phyloP scores from a whole-genome alignment of 2,329 filamentous ascomycete species.

The Hypoxylon sp. region DNA sequence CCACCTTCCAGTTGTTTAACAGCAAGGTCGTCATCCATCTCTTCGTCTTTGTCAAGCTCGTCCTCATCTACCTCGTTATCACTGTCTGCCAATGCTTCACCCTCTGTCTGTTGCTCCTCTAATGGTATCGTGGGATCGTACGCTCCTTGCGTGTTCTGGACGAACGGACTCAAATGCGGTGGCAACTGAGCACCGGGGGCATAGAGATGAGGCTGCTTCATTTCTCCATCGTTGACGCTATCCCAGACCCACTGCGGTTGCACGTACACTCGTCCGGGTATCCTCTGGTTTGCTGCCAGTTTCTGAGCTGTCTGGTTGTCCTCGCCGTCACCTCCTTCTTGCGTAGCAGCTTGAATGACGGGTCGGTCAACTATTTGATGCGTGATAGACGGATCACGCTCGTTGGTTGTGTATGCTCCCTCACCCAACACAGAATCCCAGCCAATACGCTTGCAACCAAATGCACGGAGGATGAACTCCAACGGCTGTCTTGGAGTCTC shows the following conservation, averaged over 20 bases:
- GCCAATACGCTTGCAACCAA: conserved; percentile 94
- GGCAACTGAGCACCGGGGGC: conserved; percentile 89
- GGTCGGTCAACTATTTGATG: conserved; percentile 97
- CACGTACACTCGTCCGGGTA: conserved; percentile 91
- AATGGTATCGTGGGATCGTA: conserved; percentile 91
- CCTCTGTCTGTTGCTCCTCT: conserved; percentile 87
- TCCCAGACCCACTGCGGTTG: conserved; percentile 99
- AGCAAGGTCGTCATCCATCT: conserved; percentile 48
- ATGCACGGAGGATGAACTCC: conserved; percentile 91
- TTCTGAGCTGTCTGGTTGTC: conserved; percentile 71
- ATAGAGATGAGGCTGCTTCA: conserved; percentile 87
- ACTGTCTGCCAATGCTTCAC: conserved; percentile 78
- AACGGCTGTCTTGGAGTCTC: conserved; percentile 90
- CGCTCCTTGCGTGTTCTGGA: conserved; percentile 83
- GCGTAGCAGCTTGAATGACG: conserved; percentile 67
- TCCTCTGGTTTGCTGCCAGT: conserved; percentile 70
- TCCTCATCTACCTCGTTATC: conserved; percentile 61
- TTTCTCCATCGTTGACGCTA: conserved; percentile 88
- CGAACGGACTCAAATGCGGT: conserved; percentile 95
- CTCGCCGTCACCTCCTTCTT: conserved; percentile 59
- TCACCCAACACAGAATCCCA: conserved; percentile 93
- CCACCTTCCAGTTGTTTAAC: conserved; percentile 54
- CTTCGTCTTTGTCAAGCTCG: conserved; percentile 57
- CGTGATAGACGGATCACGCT: conserved; percentile 87
- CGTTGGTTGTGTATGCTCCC: conserved; percentile 90